Evolutionary conservation across 2,329 filamentous ascomycete genomes (phyloP), one percentile per base, ranked within the genome.

Genomic region (Rutstroemia sp.): DNA sequence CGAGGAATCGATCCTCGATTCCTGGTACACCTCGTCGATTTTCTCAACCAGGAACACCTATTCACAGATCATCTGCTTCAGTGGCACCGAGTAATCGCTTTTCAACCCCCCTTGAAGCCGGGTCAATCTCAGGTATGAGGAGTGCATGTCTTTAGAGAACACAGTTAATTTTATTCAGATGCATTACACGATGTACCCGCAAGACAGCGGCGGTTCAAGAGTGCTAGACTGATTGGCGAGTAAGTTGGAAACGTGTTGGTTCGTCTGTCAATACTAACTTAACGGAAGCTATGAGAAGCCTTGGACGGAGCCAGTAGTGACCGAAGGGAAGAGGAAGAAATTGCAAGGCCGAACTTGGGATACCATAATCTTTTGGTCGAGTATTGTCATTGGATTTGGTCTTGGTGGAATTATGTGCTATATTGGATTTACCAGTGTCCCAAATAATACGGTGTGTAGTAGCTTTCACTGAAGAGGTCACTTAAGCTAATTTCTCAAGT

Each of bases 401-500:
- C 48, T 56, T 9, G 59, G 57, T 2, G 57, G 48, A 8, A 23
- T 58, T 12, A 46, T 61, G 39, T 61, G 58, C 40, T 58, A 51
- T 23, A 9, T 55, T n/a, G 27, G 48, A 25, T 57, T 52, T 19
- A 21, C 34, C 17, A 17, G 44, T 16, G 54, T 61, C 14, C 57
- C 57, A 25, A 48, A 53, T 10, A 52, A 59, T 12, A 16, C 39
- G 19, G 58, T 57, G 47, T 25, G 44, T 34, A 4, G 2, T 23
- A 21, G 6, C 42, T n/a, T 45, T 21, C 16, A 42, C n/a, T 8
- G 14, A 17, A 19, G 16, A 42, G 16, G 14, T 42, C 21, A 42
- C 23, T n/a, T 10, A n/a, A 48, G 8, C 19, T 17, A 17, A 17
- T 8, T 19, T n/a, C 9, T 66, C 74, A 42, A 76, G 71, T 76